These are phyloP conservation scores for Ichthyophthirius multifiliis DNA, from an alignment of 169 alveolate species.

Conservation along the genomic window DNA sequence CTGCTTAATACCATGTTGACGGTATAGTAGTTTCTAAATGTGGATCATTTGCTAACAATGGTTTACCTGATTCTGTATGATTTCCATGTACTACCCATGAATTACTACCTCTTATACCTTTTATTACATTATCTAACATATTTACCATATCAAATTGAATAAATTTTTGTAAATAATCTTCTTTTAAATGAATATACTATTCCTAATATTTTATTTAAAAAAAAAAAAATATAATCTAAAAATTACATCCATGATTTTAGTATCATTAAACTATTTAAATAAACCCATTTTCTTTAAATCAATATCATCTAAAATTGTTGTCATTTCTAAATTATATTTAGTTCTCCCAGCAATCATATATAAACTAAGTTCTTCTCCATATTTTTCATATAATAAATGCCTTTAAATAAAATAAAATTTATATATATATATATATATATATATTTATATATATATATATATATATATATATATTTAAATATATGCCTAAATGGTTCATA, in stretches of 20 bases:
- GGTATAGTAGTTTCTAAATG: conserved; percentile 70
- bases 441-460: conserved; percentile 50
- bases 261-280: background rate
- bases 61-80: conserved; percentile 71
- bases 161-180: background rate
- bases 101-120: conserved; percentile 46
- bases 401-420: conserved; percentile 18
- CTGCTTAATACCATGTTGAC: conserved; percentile 52
- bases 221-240: background rate
- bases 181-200: background rate
- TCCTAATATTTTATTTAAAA: background rate
- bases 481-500: conserved; percentile 63
- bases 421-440: conserved; percentile 17
- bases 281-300: background rate
- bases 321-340: background rate
- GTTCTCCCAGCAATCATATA: background rate
- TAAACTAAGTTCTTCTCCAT: conserved; percentile 9
- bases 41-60: conserved; percentile 80
- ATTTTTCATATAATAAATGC: background rate
- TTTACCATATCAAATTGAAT: conserved; percentile 5
- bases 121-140: conserved; percentile 5
- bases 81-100: conserved; percentile 71
- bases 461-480: conserved; percentile 41
- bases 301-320: background rate
- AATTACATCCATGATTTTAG: background rate